A percentile compares a stretch with the other conserved stretches of the same genome.
Conservation (phyloP, 2,329 filamentous ascomycete species). For the Exophiala bonariae region DNA sequence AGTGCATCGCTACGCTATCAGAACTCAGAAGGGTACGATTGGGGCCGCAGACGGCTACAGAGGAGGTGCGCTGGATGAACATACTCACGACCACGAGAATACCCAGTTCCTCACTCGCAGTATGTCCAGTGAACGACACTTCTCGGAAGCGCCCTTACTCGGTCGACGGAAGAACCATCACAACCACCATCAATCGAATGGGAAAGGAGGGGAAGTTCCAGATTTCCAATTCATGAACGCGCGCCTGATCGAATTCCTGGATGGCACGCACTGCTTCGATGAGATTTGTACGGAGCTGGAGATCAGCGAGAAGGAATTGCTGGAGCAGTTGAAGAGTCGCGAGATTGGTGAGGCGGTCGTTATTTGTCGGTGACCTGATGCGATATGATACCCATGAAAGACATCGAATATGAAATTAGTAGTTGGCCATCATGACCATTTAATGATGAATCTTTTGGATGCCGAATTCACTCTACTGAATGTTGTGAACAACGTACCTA, state of each 20-base stretch:
- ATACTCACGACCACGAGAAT: not conserved
- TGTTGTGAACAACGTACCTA: too few relatives aligned
- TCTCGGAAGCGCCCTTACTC: constrained; percentile 10
- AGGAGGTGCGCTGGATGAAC: not conserved
- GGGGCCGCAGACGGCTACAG: not conserved
- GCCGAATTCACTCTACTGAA: too few relatives aligned
- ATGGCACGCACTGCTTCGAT: constrained; percentile 52
- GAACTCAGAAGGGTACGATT: constrained; percentile 30
- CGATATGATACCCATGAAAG: too few relatives aligned
- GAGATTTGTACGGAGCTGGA: constrained; percentile 52
- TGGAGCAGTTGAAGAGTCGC: constrained; percentile 42
- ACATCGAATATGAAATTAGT: not conserved
- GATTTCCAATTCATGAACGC: constrained; percentile 9
- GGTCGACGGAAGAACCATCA: constrained; percentile 3
- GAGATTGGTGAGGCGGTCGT: constrained; percentile 44
- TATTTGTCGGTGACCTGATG: constrained; percentile 48
- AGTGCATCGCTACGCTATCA: constrained; percentile 84
- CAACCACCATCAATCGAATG: not conserved
- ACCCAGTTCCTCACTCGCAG: constrained; percentile 10
- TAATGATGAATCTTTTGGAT: too few relatives aligned
- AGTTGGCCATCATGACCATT: not conserved
- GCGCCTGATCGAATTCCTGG: constrained; percentile 41
- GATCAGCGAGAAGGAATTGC: constrained; percentile 48
- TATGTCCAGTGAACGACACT: constrained; percentile 24
- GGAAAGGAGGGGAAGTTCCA: not conserved